phyloP scores from a whole-genome alignment of 306 rosid species.

The Pterocarpus santalinus region DNA sequence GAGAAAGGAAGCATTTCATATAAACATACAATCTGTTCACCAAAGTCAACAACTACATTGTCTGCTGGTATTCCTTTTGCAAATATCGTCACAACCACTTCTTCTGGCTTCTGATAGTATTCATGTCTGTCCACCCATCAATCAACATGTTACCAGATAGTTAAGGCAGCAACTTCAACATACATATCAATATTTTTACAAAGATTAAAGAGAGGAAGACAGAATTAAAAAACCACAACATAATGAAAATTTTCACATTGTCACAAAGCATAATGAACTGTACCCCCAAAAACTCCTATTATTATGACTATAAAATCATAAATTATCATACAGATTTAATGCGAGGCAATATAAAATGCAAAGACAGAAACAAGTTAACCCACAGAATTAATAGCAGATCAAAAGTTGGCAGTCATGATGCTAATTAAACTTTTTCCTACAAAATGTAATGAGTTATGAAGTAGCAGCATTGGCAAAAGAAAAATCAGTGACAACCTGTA shows the following conservation, averaged over 20 bases:
- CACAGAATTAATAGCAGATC: slow-evolving; percentile 14
- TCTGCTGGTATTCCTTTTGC: slow-evolving; percentile 85
- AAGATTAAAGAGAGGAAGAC: not conserved
- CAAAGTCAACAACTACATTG: slow-evolving; percentile 72
- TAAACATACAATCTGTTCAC: slow-evolving; percentile 87
- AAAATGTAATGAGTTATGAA: not conserved
- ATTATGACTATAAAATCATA: not conserved
- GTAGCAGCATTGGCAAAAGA: slow-evolving; percentile 11
- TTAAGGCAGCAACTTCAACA: slow-evolving; percentile 30
- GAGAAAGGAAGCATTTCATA: slow-evolving; percentile 12
- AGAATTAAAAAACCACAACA: not conserved
- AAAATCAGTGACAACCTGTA: slow-evolving; percentile 56
- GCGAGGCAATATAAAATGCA: not conserved
- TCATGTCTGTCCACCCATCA: slow-evolving; percentile 76
- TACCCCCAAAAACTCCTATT: slow-evolving; percentile 12
- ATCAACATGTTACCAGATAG: slow-evolving; percentile 31
- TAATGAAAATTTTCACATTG: slow-evolving; percentile 24
- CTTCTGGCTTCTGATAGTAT: slow-evolving; percentile 89
- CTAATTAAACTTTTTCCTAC: not conserved
- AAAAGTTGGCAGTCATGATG: slow-evolving; percentile 7
- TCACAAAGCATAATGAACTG: slow-evolving; percentile 26
- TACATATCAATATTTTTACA: not conserved
- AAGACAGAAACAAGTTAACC: not conserved
- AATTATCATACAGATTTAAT: not conserved
- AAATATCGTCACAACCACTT: slow-evolving; percentile 87